phyloP scores from a whole-genome alignment of 441 rosid genomes.

The Brassica hybrid region DNA sequence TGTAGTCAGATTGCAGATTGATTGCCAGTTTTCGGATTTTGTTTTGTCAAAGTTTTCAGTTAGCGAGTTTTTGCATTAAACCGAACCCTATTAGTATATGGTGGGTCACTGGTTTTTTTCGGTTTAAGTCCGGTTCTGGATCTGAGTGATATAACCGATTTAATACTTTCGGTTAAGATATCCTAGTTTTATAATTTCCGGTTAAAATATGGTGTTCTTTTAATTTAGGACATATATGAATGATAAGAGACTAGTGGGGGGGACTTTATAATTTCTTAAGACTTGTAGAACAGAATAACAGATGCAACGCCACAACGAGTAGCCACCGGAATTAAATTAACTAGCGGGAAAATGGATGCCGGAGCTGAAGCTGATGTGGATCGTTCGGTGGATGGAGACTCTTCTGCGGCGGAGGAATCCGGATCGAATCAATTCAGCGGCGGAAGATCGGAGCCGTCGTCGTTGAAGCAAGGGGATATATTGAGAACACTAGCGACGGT shows the following conservation, averaged over 20 bases:
- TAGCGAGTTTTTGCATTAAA: no score
- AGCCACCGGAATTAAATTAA: slow-evolving; percentile 12
- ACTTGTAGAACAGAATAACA: neutral
- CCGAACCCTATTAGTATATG: no score
- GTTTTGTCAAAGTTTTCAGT: no score
- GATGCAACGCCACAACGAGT: neutral
- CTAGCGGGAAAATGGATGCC: slow-evolving; percentile 41
- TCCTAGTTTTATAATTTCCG: no score
- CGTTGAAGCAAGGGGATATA: slow-evolving; percentile 49
- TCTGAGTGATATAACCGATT: no score
- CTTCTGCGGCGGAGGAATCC: slow-evolving; percentile 19
- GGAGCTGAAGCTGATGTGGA: slow-evolving; percentile 19
- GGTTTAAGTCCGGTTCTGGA: no score
- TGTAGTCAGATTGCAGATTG: no score
- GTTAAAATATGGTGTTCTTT: no score
- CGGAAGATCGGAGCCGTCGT: slow-evolving; percentile 28
- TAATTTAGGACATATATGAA: neutral
- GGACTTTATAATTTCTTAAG: neutral
- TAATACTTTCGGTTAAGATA: no score
- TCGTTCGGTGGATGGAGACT: slow-evolving; percentile 13
- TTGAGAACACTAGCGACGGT: slow-evolving; percentile 61
- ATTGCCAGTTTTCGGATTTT: no score
- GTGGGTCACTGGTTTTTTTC: no score
- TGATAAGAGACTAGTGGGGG: neutral
- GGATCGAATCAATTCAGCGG: slow-evolving; percentile 23